These are phyloP conservation scores for Sicyos baderoa DNA, from an alignment of 306 rosid genomes.

Conservation along the genomic window DNA sequence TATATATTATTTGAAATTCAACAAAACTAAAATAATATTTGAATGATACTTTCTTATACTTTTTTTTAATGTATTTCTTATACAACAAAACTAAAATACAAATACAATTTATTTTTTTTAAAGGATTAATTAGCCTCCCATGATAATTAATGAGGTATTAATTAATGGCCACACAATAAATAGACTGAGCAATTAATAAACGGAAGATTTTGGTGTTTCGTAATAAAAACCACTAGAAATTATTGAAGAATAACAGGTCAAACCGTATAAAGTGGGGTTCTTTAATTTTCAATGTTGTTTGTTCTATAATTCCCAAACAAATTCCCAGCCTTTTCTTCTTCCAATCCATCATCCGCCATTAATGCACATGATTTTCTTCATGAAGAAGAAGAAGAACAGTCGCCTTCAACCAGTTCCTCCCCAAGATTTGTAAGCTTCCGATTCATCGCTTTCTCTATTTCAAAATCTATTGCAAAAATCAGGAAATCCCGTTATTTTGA, in stretches of 20 bases:
- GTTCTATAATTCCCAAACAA: slow-evolving; percentile 1
- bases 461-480: too few species aligned
- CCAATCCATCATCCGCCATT: slow-evolving; percentile 4
- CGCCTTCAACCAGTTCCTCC: background rate
- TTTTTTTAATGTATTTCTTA: too few species aligned
- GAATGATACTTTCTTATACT: too few species aligned
- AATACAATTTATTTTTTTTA: too few species aligned
- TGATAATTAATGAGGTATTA: background rate
- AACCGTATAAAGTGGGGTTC: slow-evolving; percentile 16
- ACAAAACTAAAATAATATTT: too few species aligned
- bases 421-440: slow-evolving; percentile 7
- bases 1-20: too few species aligned
- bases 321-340: background rate
- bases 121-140: background rate
- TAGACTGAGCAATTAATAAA: background rate
- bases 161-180: slow-evolving; percentile 6
- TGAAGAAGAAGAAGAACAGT: background rate
- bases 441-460: background rate
- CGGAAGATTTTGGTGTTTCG: slow-evolving; percentile 3
- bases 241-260: background rate
- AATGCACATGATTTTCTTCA: too few species aligned
- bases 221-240: slow-evolving; percentile 10
- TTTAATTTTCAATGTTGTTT: background rate
- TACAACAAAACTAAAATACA: too few species aligned
- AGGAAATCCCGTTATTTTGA: too few species aligned